Base-by-base conservation (phyloP, 169 alveolate species). In the Cyclospora cayetanensis region DNA sequence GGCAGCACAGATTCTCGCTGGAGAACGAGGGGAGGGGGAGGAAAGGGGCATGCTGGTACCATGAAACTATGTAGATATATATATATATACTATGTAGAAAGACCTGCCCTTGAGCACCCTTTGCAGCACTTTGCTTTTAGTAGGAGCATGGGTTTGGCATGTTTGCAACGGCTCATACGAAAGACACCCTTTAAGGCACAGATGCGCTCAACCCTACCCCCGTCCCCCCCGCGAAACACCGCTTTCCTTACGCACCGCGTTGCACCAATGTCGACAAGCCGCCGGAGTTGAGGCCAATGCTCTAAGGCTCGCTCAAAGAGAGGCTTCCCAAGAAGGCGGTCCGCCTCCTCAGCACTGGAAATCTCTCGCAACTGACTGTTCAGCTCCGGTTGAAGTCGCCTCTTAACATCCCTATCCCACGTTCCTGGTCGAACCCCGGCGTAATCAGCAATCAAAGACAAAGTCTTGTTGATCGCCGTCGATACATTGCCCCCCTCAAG, bases 401-500 rank as follows among this genome's bases (percentile, higher is more conserved):
- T 43, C 31, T 27, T 79, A 43, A 79, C 88, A 15, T 79, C 88
- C 18, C 88, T 34, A 31, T 79, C 70, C 88, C 88, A 79, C 20
- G 88, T 79, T 39, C 88, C 63, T n/a, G 72, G 70, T 29, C 88
- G 70, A 31, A 46, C 88, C 3, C 50, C 53, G 7, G 88, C 88
- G 31, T 79, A 79, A 42, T 46, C 37, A 7, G 88, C 70, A 29
- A 79, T 43, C 29, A 42, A 5, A 2, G 74, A 27, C 29, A 79
- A n/a, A 0, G 88, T 79, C 52, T 72, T 79, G 72, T 79, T 79
- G 72, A 50, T 72, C 31, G 88, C 88, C 15, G 88, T 25, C 9
- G 88, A 72, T 72, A 79, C 39, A 50, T 79, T 79, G 70, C 88
- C 88, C 72, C 88, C 88, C 42, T 74, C 84, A 1, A 74, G 65